phyloP scores from a whole-genome alignment of 2,329 filamentous ascomycete genomes.

The Talaromyces atroroseus region DNA sequence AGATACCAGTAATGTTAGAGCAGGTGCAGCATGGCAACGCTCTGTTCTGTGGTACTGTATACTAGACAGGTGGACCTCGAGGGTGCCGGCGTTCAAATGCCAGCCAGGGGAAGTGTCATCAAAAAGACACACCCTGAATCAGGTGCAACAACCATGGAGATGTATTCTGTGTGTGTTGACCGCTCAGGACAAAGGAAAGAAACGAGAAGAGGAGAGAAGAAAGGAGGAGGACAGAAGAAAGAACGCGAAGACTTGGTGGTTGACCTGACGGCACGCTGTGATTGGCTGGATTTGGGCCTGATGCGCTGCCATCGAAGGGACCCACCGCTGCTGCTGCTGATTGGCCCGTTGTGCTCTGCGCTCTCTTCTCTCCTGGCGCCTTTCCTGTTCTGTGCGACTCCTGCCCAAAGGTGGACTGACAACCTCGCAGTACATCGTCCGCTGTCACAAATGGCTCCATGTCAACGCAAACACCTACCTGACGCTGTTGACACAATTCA shows the following conservation, averaged over 20 bases:
- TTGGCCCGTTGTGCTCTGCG: not conserved
- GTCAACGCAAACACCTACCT: not conserved
- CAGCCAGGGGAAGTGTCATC: constrained; percentile 7
- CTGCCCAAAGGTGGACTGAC: not conserved
- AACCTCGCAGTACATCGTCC: too few species aligned
- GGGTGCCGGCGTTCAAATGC: constrained; percentile 8
- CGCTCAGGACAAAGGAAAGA: not conserved
- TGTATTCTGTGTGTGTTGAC: not conserved
- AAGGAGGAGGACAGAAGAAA: not conserved
- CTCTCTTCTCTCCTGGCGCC: not conserved
- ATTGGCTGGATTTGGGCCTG: not conserved
- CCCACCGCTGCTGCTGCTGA: not conserved
- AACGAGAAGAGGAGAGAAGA: not conserved
- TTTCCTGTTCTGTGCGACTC: too few species aligned
- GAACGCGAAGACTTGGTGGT: not conserved
- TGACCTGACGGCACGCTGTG: not conserved
- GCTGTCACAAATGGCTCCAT: not conserved
- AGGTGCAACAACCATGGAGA: not conserved
- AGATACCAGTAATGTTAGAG: not conserved
- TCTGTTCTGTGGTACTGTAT: not conserved
- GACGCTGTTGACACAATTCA: not conserved
- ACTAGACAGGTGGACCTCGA: constrained; percentile 3
- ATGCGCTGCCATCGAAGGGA: not conserved
- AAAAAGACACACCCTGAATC: constrained; percentile 5
- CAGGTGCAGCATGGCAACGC: not conserved